Base-by-base conservation (phyloP, 805 yeast species). In the Candida loeiensis region DNA sequence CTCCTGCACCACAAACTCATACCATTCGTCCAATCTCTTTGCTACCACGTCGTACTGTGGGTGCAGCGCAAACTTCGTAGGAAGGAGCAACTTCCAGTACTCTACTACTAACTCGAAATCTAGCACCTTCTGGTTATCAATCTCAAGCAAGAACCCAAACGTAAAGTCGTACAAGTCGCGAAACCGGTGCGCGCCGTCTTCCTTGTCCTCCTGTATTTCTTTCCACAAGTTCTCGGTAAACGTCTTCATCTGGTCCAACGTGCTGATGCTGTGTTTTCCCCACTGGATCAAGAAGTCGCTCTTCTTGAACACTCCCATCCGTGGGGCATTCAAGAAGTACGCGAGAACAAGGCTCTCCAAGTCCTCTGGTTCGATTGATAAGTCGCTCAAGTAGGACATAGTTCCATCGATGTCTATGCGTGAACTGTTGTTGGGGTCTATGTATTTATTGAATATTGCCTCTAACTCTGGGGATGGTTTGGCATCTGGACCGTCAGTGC, bases 381-480 rank as follows among this genome's bases (percentile, higher is more conserved):
- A 61, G 50, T 82, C 95, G 12, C 69, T 70, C 16, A 91, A 64
- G 50, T 81, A 86, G 28, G 55, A 48, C 7, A 90, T 58, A 0
- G 96, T 83, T 0, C 96, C 96, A 43, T 87, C 93, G 7, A 85
- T 69, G 18, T 80, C 91, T 27, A 89, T 85, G 30, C 44, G 51
- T 9, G 64, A 58, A 1, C 55, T 60, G 11, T 57, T 54, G 0
- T 54, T 55, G 9, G 53, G 46, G 37, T 61, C 67, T 34, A 47
- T 45, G 46, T 66, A 68, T 36, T 54, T 47, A 25, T 66, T 55
- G 46, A 62, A 75, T 1, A 75, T 15, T 0, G 47, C 49, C 13
- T 49, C 49, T 27, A 74, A 45, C 22, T 48, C 41, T 4, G 51
- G 40, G 4, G 33, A 30, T 17, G 17, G 33, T 21, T 30, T 13